phyloP scores from a whole-genome alignment of 495 filamentous ascomycete genomes.

The Haplographium delicatum region DNA sequence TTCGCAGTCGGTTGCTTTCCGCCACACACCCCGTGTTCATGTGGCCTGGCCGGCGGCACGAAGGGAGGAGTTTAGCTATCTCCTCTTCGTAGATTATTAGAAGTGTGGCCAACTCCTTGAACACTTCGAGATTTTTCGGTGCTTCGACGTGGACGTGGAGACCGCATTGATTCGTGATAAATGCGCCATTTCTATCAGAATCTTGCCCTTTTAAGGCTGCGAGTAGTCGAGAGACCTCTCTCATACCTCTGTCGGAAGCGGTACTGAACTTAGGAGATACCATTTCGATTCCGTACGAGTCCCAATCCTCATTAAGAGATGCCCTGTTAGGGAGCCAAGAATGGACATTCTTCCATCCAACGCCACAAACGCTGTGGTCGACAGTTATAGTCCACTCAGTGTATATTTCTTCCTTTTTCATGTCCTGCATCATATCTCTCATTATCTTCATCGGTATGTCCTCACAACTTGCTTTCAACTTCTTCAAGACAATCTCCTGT shows the following conservation, averaged over 20 bases:
- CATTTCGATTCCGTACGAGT: constrained; percentile 16
- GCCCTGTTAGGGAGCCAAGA: not conserved
- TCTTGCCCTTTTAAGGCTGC: constrained; percentile 1
- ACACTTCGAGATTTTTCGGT: constrained; percentile 7
- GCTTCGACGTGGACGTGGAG: constrained; percentile 20
- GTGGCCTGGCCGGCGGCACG: constrained; percentile 9
- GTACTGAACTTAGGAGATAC: constrained; percentile 9
- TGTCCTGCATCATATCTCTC: no score
- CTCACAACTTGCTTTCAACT: no score
- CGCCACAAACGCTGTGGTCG: constrained; percentile 10
- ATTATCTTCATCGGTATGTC: not conserved
- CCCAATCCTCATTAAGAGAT: constrained; percentile 9
- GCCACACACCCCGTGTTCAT: not conserved
- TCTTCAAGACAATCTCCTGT: no score
- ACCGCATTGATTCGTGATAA: constrained; percentile 20
- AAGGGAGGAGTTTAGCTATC: constrained; percentile 12
- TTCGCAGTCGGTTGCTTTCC: constrained; percentile 15
- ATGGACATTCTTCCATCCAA: constrained; percentile 14
- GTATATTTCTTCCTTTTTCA: constrained; percentile 6
- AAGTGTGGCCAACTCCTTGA: constrained; percentile 16
- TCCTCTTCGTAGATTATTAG: constrained; percentile 16
- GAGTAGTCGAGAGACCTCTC: constrained; percentile 6
- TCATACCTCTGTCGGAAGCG: not conserved
- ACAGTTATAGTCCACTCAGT: constrained; percentile 10
- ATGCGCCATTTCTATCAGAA: constrained; percentile 3